phyloP scores from a whole-genome alignment of 106 monocot species.

The Allium cepa region DNA sequence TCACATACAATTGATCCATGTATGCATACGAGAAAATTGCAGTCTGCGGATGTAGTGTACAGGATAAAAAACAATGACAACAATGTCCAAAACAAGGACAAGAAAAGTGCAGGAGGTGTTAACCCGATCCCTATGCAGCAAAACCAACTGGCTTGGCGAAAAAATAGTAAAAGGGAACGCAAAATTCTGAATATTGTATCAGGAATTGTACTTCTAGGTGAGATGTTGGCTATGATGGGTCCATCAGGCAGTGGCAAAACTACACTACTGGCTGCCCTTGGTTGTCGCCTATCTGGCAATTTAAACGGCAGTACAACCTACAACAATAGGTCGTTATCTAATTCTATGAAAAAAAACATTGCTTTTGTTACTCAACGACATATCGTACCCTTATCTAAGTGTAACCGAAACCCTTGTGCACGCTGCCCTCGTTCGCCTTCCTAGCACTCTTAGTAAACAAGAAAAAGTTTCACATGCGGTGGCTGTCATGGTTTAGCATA shows the following conservation, averaged over 20 bases:
- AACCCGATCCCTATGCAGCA: no score
- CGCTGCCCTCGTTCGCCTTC: constrained; percentile 41
- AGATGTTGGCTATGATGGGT: constrained; percentile 55
- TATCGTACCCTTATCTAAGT: constrained; percentile 37
- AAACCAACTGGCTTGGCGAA: background rate
- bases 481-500: constrained; percentile 26
- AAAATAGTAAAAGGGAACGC: constrained; percentile 11
- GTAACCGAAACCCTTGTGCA: constrained; percentile 37
- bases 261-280: constrained; percentile 40
- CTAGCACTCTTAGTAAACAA: constrained; percentile 11
- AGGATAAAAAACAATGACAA: background rate
- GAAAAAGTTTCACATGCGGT: constrained; percentile 23
- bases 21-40: no score
- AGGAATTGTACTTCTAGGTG: constrained; percentile 33
- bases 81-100: no score
- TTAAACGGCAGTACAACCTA: constrained; percentile 35
- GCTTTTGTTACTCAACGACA: constrained; percentile 44
- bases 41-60: constrained; percentile 1
- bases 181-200: constrained; percentile 30
- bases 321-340: constrained; percentile 31
- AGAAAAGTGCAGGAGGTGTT: no score
- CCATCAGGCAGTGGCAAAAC: constrained; percentile 56
- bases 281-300: constrained; percentile 19
- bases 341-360: constrained; percentile 31
- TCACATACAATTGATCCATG: no score